Evolutionary conservation across 2,329 filamentous ascomycete species (phyloP), one percentile per base, ranked within the genome.

Genomic region (Epichloe festucae): DNA sequence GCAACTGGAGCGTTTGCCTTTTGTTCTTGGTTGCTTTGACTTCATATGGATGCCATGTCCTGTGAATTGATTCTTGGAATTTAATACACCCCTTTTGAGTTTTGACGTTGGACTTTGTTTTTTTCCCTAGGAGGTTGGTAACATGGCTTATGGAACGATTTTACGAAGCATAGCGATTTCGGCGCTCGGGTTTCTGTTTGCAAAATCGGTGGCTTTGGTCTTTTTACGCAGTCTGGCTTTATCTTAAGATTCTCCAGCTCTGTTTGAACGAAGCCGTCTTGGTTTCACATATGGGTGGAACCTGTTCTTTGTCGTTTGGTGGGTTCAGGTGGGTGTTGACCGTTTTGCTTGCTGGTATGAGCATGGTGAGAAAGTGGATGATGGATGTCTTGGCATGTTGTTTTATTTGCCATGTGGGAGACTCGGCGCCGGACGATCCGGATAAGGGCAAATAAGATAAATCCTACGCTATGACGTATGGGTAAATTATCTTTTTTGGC

Each of bases 101-200:
- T 17, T 8, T 34, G 38, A 23, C 17, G 8, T 10, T 45, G 4
- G 15, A 34, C 5, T 40, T 21, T 34, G n/a, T 10, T 46, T 27
- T 38, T 48, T 27, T 34, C 21, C 27, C 56, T 56, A 39, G 58
- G 54, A 41, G 54, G 55, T 56, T 55, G 53, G 41, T 40, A 54
- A 55, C 52, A 54, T 52, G 55, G 51, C 54, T 43, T 48, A 48
- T 36, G 51, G 53, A 53, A 46, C 54, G 58, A 57, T 62, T 58
- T 61, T 57, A 62, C 46, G 62, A 63, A 66, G 67, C 67, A 70
- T 70, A 70, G 68, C 68, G 68, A 66, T 59, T 54, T 57, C 52
- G 67, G 67, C 64, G 67, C 70, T 65, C 53, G 53, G 58, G 48
- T 34, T 49, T 46, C 31, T 38, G 34, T 19, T 12, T 46, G 11